phyloP scores from a whole-genome alignment of 2,329 filamentous ascomycete genomes.

The Ambrosiella cleistominuta region DNA sequence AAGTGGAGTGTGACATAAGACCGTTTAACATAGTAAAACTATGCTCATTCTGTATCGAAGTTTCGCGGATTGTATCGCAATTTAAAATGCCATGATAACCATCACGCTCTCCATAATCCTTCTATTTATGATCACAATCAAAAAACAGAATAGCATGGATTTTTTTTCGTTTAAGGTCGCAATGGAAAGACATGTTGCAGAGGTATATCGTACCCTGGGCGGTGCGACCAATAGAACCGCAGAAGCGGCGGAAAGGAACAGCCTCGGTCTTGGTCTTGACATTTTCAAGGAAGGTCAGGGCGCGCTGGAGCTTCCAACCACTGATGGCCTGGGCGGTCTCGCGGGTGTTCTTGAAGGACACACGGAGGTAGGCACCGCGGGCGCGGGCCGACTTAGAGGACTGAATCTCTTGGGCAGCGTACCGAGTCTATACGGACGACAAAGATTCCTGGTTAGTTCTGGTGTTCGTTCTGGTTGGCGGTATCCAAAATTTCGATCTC shows the following conservation, averaged over 20 bases:
- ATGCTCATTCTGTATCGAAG: background rate
- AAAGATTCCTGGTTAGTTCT: slow-evolving; percentile 9
- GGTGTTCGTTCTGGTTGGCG: background rate
- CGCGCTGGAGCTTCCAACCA: slow-evolving; percentile 94
- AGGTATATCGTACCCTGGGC: slow-evolving; percentile 70
- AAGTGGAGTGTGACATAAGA: background rate
- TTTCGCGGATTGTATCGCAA: background rate
- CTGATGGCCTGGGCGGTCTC: slow-evolving; percentile 99
- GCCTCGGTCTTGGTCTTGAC: slow-evolving; percentile 94
- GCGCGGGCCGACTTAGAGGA: slow-evolving; percentile 89
- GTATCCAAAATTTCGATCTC: background rate
- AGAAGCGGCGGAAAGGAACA: slow-evolving; percentile 94
- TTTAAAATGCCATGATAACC: no score
- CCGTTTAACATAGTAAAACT: no score
- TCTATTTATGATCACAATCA: background rate
- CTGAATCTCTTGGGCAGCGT: slow-evolving; percentile 80
- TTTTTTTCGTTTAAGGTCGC: background rate
- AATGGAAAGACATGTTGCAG: background rate
- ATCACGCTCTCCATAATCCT: no score
- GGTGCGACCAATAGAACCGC: slow-evolving; percentile 84
- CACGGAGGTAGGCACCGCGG: slow-evolving; percentile 95
- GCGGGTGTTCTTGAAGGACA: slow-evolving; percentile 99
- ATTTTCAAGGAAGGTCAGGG: slow-evolving; percentile 94
- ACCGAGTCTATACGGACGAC: slow-evolving; percentile 53
- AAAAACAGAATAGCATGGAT: background rate